Evolutionary conservation across 352 stramenopile species (phyloP).

Genomic region (Elongisporangium undulatum): DNA sequence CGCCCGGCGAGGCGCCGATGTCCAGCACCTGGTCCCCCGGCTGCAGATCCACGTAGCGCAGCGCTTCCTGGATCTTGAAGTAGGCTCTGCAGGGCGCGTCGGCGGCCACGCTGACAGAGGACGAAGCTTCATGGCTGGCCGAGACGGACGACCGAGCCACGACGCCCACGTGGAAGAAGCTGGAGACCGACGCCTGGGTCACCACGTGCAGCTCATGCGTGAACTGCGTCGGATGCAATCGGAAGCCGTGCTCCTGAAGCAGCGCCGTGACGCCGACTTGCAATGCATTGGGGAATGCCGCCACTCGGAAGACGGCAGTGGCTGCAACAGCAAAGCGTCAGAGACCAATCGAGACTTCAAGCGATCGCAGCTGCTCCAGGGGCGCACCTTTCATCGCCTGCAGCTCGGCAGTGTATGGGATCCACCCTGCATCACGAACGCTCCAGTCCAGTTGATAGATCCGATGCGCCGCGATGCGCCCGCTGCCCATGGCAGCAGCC

Average conservation of each 20-base stretch:
- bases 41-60: slow-evolving; percentile 17
- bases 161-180: slow-evolving; percentile 37
- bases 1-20: slow-evolving; percentile 45
- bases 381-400: slow-evolving; percentile 1
- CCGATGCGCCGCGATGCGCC: slow-evolving; percentile 42
- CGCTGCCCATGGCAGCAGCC: slow-evolving; percentile 9
- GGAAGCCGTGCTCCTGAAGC: slow-evolving; percentile 23
- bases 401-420: slow-evolving; percentile 11
- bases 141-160: not conserved
- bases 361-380: not conserved
- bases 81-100: slow-evolving; percentile 44
- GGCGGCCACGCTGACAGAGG: not conserved
- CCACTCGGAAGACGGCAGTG: slow-evolving; percentile 15
- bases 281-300: slow-evolving; percentile 31
- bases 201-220: slow-evolving; percentile 47
- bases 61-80: slow-evolving; percentile 50
- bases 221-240: slow-evolving; percentile 31
- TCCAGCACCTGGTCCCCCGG: slow-evolving; percentile 30
- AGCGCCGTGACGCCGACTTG: slow-evolving; percentile 27
- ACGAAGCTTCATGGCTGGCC: not conserved
- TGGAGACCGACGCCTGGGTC: slow-evolving; percentile 15
- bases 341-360: not conserved
- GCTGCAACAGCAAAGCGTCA: not conserved
- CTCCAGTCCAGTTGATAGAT: slow-evolving; percentile 43
- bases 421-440: slow-evolving; percentile 41